Base-by-base conservation (phyloP, 192 early-diverging fungal genomes). In the Entomortierella parvispora region DNA sequence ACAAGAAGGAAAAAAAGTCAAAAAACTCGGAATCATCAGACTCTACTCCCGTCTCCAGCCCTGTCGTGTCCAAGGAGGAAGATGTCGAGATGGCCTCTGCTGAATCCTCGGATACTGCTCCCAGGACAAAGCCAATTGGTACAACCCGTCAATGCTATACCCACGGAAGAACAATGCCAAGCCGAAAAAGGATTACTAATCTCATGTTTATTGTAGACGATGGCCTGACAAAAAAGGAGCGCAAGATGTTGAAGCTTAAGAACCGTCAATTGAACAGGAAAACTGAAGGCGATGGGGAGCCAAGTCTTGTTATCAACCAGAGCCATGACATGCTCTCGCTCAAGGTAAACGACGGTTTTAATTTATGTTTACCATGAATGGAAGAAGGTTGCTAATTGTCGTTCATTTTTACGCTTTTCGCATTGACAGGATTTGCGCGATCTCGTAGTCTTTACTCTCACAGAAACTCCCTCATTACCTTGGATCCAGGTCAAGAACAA, bases 401-500 rank as follows among this genome's bases (percentile, higher is more conserved):
- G 68, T 46, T 7, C 34, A 54, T 47, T 29, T 46, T 0, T 9
- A 45, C n/a, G 20, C 9, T 4, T 26, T 47, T 34, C 0, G 10
- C 67, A 3, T 17, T 23, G 1, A 69, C 66, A 81, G 51, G 71
- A 83, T 42, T 29, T 86, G 5, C 82, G 84, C 20, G 82, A 87
- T 20, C 78, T 82, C 6, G 53, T 87, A 10, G 53, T 84, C 0
- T 84, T 81, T 42, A 69, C 79, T 14, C 54, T 87, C 22, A 71
- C 82, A 42, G 80, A 85, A 34, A 77, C 76, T 0, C 58, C 64
- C 0, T 53, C 66, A 15, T 63, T 80, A 18, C 48, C 69, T 0
- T 85, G 82, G 78, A 58, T 77, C 12, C 45, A 51, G n/a, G 67
- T 84, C 14, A 22, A 68, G 32, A 79, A 84, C 26, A 74, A 72